Conservation (phyloP, 345 rosid genomes). For the Excoecaria cochinchinensis region DNA sequence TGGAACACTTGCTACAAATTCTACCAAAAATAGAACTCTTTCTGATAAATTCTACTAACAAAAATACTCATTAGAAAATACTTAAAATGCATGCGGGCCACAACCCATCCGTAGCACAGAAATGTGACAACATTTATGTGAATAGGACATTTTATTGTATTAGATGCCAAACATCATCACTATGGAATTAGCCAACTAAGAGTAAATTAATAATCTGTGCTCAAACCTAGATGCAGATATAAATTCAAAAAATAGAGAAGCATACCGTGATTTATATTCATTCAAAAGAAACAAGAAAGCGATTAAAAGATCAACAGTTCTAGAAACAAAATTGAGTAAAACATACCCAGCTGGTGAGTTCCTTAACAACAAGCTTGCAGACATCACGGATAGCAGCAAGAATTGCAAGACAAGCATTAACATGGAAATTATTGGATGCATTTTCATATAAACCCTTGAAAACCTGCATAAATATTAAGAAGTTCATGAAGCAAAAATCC, state of each 20-base stretch:
- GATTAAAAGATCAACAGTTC: background rate
- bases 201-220: background rate
- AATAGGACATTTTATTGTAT: background rate
- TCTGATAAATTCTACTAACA: no score
- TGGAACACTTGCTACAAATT: no score
- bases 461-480: slow-evolving; percentile 44
- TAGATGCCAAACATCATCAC: background rate
- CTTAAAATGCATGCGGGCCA: no score
- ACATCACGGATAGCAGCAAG: slow-evolving; percentile 91
- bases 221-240: background rate
- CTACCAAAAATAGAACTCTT: no score
- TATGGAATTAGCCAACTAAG: background rate
- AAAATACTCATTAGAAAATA: no score
- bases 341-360: slow-evolving; percentile 98
- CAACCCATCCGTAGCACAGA: no score
- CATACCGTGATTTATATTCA: background rate
- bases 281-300: background rate
- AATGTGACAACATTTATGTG: background rate
- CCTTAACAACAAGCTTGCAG: slow-evolving; percentile 88
- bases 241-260: background rate
- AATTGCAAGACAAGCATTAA: slow-evolving; percentile 76
- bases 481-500: background rate
- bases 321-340: background rate
- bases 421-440: slow-evolving; percentile 69
- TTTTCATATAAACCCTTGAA: slow-evolving; percentile 89